Base-by-base conservation (phyloP, 345 rosid species). In the Erucastrum elatum region DNA sequence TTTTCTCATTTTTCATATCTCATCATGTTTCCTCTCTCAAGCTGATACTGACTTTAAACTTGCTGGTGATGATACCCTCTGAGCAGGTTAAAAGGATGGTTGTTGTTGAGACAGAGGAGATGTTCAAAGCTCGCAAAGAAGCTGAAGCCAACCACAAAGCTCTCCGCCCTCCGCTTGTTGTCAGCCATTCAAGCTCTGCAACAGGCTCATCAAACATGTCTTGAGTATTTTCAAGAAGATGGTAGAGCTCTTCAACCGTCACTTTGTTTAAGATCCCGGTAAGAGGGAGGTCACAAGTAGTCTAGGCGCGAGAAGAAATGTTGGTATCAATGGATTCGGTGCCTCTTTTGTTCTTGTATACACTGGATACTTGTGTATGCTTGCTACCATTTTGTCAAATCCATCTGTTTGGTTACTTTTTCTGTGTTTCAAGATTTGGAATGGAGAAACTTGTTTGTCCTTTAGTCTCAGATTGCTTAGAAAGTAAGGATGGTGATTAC, bases 61-160 rank as follows among this genome's bases (percentile, higher is more conserved):
- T 30, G 37, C 8, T 15, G 51, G 6, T 56, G 58, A 69, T 70
- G 21, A n/a, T n/a, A 4, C 15, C 21, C 59, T 6, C 35, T 12
- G 34, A 12, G 8, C 76, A 91, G 93, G 97, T 91, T 6, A 91
- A 91, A 72, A 87, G 94, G 75, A 82, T 91, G 86, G 84, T 90
- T 68, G 93, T 83, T 35, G 80, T 90, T 69, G 97, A 91, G 78
- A 91, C 97, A 0, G 93, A 88, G 82, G 94, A 91, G 80, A 90
- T 90, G 94, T 85, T 82, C 66, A 86, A 85, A 70, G 94, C 91
- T 59, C 97, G 97, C 15, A 90, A 88, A 76, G 82, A 88, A 39
- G 88, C 87, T 15, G 76, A 74, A 53, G 90, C 85, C 39, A 84
- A 82, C 13, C 93, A 88, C 78, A 82, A 62, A 70, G 88, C 94